A percentile compares a stretch with the other conserved stretches of the same genome.
phyloP scores from a whole-genome alignment of 2,329 filamentous ascomycete species.

The Pyricularia grisea region DNA sequence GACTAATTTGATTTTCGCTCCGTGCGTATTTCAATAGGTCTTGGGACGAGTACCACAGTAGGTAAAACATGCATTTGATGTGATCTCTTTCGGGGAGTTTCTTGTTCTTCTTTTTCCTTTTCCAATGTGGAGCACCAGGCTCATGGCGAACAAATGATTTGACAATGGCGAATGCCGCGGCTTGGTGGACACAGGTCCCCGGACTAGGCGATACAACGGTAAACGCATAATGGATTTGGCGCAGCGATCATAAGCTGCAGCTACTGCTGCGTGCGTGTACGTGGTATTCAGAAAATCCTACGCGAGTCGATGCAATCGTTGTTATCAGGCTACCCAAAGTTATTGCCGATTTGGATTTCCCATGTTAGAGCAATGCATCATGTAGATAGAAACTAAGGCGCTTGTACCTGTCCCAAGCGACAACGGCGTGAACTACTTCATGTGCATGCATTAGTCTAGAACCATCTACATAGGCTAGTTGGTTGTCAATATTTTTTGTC shows the following conservation, averaged over 20 bases:
- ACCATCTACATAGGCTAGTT: not conserved
- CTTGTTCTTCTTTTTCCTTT: not conserved
- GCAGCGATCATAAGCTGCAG: not conserved
- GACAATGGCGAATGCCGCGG: not conserved
- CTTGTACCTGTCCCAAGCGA: not conserved
- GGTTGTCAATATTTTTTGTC: not conserved
- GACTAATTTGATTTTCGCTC: not conserved
- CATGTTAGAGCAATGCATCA: too few species aligned
- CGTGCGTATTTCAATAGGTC: not conserved
- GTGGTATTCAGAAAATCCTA: not conserved
- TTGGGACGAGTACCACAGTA: not conserved
- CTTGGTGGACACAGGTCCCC: not conserved
- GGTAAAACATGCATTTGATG: not conserved
- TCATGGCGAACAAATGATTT: not conserved
- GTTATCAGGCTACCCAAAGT: not conserved
- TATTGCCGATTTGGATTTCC: too few species aligned
- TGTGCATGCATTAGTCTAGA: not conserved
- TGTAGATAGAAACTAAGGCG: not conserved
- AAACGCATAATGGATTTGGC: not conserved
- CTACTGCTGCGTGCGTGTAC: not conserved
- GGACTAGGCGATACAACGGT: not conserved
- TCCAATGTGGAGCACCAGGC: not conserved
- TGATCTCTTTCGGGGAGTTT: not conserved
- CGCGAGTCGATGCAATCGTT: not conserved
- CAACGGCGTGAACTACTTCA: not conserved